Base-by-base conservation (phyloP, 2,329 filamentous ascomycete genomes). In the Penicillium polonicum region DNA sequence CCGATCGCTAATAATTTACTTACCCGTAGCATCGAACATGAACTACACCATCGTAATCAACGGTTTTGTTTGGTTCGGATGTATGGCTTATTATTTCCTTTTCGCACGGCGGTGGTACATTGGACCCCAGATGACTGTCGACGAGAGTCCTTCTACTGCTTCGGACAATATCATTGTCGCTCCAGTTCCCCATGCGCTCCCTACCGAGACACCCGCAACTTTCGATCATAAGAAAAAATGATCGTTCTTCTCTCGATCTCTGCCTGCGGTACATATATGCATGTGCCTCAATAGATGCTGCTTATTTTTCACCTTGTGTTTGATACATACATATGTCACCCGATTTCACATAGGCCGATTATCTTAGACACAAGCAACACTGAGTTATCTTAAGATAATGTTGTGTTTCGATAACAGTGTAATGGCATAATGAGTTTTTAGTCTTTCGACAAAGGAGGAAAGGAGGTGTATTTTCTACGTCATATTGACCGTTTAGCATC, bases 21-120 rank as follows among this genome's bases (percentile, higher is more conserved):
- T 13, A 15, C 12, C n/a, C 2, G 8, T 49, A 77, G 76, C 78
- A 0, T 60, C 79, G 41, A 72, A 72, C 17, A 87, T 87, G 85
- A 88, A 87, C 64, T 87, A 87, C 66, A 86, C 84, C 0, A 78
- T 86, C 2, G 84, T 86, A 1, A 83, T 88, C 58, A 86, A 86
- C 60, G 77, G 76, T 35, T 79, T 80, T 4, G 80, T 87, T 1
- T 87, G 85, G 85, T 73, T 80, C 15, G 83, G 83, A 1, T 78
- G 80, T 0, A 68, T 85, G 63, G 49, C 75, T 1, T 87, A 87
- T 69, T 87, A 86, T 65, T 79, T 78, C 62, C 63, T 84, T 13
- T 80, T 82, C 66, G 84, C 84, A 3, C 74, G 79, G 50, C 85
- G 83, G 62, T 86, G 84, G 83, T 86, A 85, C 63, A 83, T 76